These are phyloP conservation scores for Jackrogersella minutella DNA, from an alignment of 495 filamentous ascomycete species.

Conservation along the genomic window DNA sequence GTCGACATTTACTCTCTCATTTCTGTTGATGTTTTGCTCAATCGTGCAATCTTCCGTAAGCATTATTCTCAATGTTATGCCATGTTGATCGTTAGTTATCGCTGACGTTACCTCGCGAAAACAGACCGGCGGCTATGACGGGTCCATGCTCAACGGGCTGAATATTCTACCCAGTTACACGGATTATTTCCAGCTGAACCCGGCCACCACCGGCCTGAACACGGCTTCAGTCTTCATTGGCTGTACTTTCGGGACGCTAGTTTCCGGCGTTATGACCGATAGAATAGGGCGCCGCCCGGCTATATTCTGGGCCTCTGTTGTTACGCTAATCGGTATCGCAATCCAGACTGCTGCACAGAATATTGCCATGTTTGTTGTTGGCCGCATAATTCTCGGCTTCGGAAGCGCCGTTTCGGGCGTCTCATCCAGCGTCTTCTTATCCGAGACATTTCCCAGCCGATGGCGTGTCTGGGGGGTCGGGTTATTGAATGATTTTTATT, in stretches of 20 bases:
- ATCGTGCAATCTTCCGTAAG: slow-evolving; percentile 57
- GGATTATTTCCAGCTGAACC: slow-evolving; percentile 58
- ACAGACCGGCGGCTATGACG: slow-evolving; percentile 59
- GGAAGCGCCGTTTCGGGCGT: slow-evolving; percentile 52
- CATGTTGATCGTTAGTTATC: not conserved
- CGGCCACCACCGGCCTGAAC: slow-evolving; percentile 55
- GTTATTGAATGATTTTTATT: slow-evolving; percentile 61
- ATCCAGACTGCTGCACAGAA: slow-evolving; percentile 60
- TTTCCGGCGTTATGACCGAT: slow-evolving; percentile 52
- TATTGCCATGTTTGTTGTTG: slow-evolving; percentile 57
- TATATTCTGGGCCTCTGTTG: slow-evolving; percentile 53
- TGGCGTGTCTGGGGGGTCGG: slow-evolving; percentile 58
- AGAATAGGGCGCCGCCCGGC: slow-evolving; percentile 54
- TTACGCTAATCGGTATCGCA: slow-evolving; percentile 56
- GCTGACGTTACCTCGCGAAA: slow-evolving; percentile 58
- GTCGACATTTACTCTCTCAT: slow-evolving; percentile 50
- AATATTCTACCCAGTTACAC: slow-evolving; percentile 60
- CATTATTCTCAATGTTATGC: slow-evolving; percentile 20
- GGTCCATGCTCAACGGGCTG: slow-evolving; percentile 61
- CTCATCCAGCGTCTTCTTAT: slow-evolving; percentile 51
- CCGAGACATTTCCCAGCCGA: slow-evolving; percentile 53
- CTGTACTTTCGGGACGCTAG: slow-evolving; percentile 48
- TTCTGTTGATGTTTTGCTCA: slow-evolving; percentile 56
- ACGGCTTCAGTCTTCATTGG: slow-evolving; percentile 59
- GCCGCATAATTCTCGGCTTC: slow-evolving; percentile 55